phyloP scores from a whole-genome alignment of 768 basidiomycete genomes.

The Mycena floridula region DNA sequence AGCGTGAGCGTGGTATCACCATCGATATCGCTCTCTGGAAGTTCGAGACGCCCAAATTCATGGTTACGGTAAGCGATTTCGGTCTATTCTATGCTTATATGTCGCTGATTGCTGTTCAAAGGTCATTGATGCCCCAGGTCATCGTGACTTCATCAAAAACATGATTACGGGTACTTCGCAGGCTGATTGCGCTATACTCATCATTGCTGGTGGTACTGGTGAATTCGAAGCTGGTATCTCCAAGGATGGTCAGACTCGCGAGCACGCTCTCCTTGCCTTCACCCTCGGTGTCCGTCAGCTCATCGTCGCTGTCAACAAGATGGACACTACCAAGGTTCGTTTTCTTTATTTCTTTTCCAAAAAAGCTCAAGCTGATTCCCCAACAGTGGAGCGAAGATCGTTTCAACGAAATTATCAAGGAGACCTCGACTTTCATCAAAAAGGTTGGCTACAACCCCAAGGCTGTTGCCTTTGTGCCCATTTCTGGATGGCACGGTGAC shows the following conservation, averaged over 20 bases:
- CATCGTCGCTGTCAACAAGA: constrained; percentile 99
- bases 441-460: constrained; percentile 99
- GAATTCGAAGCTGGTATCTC: constrained; percentile 99
- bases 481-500: constrained; percentile 99
- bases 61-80: constrained; percentile 69
- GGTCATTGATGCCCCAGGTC: constrained; percentile 99
- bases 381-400: constrained; percentile 96
- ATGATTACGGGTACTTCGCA: constrained; percentile 99
- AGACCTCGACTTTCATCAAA: constrained; percentile 97
- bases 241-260: constrained; percentile 99
- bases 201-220: constrained; percentile 98
- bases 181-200: constrained; percentile 99
- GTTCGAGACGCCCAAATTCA: constrained; percentile 98
- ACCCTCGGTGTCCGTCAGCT: constrained; percentile 99
- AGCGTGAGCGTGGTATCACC: constrained; percentile 99
- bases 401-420: constrained; percentile 99
- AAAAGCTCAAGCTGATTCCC: not conserved
- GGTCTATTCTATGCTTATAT: constrained; percentile 7
- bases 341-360: not conserved
- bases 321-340: constrained; percentile 96
- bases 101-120: constrained; percentile 28
- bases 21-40: constrained; percentile 99
- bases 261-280: constrained; percentile 99
- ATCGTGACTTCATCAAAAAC: constrained; percentile 99
- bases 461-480: constrained; percentile 96